Percentiles rank a stretch among this genome's conserved stretches.
Conservation (phyloP, 345 rosid genomes). For the Corymbia maculata region DNA sequence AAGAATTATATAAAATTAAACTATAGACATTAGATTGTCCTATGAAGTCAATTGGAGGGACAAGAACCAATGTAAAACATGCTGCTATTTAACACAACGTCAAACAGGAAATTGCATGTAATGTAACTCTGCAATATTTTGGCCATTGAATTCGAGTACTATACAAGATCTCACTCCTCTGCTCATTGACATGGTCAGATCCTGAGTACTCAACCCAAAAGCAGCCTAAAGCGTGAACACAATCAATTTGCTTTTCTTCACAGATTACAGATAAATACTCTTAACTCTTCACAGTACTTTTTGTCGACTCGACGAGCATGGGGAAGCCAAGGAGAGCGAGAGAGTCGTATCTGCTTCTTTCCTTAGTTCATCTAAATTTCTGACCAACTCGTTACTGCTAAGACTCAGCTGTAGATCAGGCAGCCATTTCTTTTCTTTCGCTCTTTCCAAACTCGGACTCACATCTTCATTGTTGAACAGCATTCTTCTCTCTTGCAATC, state of each 20-base stretch:
- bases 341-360: constrained; percentile 14
- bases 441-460: neutral
- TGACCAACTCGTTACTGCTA: neutral
- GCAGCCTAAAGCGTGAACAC: neutral
- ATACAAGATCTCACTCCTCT: constrained; percentile 23
- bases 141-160: neutral
- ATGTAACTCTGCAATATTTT: neutral
- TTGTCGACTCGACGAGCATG: neutral
- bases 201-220: constrained; percentile 20
- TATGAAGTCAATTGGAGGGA: neutral
- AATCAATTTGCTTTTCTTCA: neutral
- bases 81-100: neutral
- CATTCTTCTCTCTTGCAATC: neutral
- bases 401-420: constrained; percentile 15
- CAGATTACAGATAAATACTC: neutral
- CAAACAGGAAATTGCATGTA: neutral
- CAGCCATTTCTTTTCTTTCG: neutral
- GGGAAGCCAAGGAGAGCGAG: constrained; percentile 6
- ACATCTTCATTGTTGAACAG: neutral
- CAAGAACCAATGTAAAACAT: neutral
- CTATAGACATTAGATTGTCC: neutral
- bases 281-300: neutral
- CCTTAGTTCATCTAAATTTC: neutral
- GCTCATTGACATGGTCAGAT: constrained; percentile 19
- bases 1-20: neutral